These are phyloP conservation scores for Barnettozyma siamensis DNA, from an alignment of 805 yeast species.

Conservation along the genomic window DNA sequence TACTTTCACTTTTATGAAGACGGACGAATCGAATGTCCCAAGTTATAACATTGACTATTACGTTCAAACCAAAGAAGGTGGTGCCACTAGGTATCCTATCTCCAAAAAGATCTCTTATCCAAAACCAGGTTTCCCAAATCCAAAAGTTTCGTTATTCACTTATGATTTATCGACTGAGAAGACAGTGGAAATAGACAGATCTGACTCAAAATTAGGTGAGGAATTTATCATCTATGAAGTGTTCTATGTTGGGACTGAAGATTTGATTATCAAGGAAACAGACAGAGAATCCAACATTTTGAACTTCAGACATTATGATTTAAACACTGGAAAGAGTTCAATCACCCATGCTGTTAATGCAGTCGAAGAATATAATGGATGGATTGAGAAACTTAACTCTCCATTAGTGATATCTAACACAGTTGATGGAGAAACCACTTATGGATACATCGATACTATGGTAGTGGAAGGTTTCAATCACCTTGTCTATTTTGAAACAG, in stretches of 20 bases:
- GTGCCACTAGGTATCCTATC: constrained; percentile 52
- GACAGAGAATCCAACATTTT: constrained; percentile 63
- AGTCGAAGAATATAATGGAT: constrained; percentile 43
- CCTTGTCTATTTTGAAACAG: constrained; percentile 75
- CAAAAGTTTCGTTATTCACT: constrained; percentile 49
- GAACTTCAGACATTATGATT: constrained; percentile 44
- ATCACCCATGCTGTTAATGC: constrained; percentile 45
- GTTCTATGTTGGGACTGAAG: constrained; percentile 51
- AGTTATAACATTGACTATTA: constrained; percentile 68
- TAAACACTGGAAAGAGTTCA: constrained; percentile 26
- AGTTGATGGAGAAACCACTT: constrained; percentile 24
- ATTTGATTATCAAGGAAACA: constrained; percentile 50
- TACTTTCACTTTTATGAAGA: constrained; percentile 52
- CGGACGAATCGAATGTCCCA: constrained; percentile 70
- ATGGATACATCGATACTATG: constrained; percentile 80
- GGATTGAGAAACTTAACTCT: constrained; percentile 71
- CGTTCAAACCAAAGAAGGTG: constrained; percentile 40
- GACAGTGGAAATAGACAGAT: constrained; percentile 27
- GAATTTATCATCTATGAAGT: constrained; percentile 62
- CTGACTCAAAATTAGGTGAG: constrained; percentile 26
- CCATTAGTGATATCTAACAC: constrained; percentile 52
- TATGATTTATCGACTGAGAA: constrained; percentile 31
- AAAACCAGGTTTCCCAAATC: constrained; percentile 76
- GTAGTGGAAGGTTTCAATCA: constrained; percentile 62
- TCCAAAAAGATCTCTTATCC: constrained; percentile 64